Percentiles rank a stretch among this genome's conserved stretches.
Evolutionary conservation across 2,329 filamentous ascomycete genomes (phyloP).

Genomic region (Neonectria magnoliae): DNA sequence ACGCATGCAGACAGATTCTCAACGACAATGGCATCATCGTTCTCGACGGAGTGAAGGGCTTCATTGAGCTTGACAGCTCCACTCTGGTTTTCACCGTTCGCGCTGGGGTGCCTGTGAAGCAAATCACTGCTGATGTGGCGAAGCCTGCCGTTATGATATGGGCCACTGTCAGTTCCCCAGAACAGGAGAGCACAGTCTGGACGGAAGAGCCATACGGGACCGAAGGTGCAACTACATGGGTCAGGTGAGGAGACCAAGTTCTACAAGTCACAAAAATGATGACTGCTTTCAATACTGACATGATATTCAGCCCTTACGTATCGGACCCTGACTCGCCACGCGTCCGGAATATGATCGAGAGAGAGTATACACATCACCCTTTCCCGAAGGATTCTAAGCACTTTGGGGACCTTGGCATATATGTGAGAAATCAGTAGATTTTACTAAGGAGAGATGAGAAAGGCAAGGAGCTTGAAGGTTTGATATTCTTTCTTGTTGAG

Average conservation of each 20-base stretch:
- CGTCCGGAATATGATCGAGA: not conserved
- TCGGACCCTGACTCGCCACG: not conserved
- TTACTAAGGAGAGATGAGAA: no score
- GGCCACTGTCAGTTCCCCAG: not conserved
- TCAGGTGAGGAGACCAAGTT: not conserved
- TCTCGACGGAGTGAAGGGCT: not conserved
- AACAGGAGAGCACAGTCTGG: not conserved
- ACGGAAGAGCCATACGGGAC: not conserved
- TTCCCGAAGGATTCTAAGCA: not conserved
- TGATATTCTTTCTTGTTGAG: not conserved
- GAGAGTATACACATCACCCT: not conserved
- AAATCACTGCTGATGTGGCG: not conserved
- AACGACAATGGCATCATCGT: not conserved
- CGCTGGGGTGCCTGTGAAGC: not conserved
- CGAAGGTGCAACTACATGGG: not conserved
- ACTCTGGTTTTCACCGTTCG: not conserved
- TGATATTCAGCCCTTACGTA: not conserved
- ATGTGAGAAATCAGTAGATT: not conserved
- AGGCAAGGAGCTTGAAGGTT: not conserved
- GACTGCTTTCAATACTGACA: not conserved
- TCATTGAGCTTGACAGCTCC: not conserved
- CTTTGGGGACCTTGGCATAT: not conserved
- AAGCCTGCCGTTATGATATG: not conserved
- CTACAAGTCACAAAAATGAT: no score
- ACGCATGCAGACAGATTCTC: not conserved